phyloP scores from a whole-genome alignment of 371 early-diverging fungal genomes.

The Mortierella sp. region DNA sequence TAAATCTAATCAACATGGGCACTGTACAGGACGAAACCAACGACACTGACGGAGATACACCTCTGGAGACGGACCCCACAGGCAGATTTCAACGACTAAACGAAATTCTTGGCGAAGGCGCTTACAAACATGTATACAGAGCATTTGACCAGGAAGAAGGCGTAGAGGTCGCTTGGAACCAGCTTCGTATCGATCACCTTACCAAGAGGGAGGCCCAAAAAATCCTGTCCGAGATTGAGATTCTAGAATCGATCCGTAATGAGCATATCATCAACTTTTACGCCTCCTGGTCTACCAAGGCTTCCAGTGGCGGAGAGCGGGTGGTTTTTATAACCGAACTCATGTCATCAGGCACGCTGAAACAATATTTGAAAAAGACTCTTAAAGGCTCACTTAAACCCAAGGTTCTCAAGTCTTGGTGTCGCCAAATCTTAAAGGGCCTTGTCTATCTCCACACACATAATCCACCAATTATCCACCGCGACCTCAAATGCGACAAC shows the following conservation, averaged over 20 bases:
- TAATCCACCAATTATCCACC: constrained; percentile 89
- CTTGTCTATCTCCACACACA: constrained; percentile 87
- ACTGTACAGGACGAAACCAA: constrained; percentile 31
- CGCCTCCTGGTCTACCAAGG: constrained; percentile 72
- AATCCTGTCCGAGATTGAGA: constrained; percentile 71
- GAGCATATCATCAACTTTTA: constrained; percentile 90
- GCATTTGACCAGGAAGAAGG: constrained; percentile 92
- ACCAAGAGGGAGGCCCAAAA: constrained; percentile 67
- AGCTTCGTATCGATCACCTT: constrained; percentile 75
- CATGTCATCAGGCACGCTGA: constrained; percentile 92
- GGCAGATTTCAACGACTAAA: constrained; percentile 79
- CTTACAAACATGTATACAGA: constrained; percentile 91
- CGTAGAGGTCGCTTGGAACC: constrained; percentile 95
- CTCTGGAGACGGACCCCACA: constrained; percentile 74
- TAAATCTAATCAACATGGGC: constrained; percentile 38
- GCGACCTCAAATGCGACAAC: constrained; percentile 88
- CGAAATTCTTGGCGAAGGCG: constrained; percentile 83
- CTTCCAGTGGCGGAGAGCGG: constrained; percentile 72
- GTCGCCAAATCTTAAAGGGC: constrained; percentile 84
- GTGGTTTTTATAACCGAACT: constrained; percentile 94
- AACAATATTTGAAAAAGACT: constrained; percentile 81
- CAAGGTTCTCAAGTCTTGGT: constrained; percentile 86
- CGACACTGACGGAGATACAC: constrained; percentile 60
- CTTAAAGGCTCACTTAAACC: constrained; percentile 76
- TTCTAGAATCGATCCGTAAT: constrained; percentile 83